Evolutionary conservation across 2,329 filamentous ascomycete genomes (phyloP).

Genomic region (Monosporascus sp.): DNA sequence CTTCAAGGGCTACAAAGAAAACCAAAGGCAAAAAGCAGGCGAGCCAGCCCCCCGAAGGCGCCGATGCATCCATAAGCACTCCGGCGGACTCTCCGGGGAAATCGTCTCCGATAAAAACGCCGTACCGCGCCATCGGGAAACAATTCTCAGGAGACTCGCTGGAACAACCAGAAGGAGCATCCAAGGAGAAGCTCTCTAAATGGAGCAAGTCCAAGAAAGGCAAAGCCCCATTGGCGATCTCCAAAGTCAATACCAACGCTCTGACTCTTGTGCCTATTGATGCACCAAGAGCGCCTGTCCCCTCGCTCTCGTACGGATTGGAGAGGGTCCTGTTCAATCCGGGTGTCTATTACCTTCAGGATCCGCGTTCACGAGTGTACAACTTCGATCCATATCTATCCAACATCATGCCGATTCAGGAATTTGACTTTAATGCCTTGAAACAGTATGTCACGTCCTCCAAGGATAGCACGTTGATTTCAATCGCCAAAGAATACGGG

Average conservation of each 20-base stretch:
- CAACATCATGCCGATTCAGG: conserved; percentile 83
- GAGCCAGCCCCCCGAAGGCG: not conserved
- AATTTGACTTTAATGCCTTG: conserved; percentile 88
- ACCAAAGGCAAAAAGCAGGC: not conserved
- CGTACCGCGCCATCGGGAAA: conserved; percentile 2
- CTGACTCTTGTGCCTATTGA: conserved; percentile 28
- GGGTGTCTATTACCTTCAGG: conserved; percentile 87
- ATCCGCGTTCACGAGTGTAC: conserved; percentile 79
- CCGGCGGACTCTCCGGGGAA: too few species aligned
- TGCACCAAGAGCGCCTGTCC: conserved; percentile 37
- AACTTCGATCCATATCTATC: conserved; percentile 96
- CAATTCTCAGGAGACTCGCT: not conserved
- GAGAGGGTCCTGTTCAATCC: conserved; percentile 94
- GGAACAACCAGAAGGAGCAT: not conserved
- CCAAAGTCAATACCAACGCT: conserved; percentile 18
- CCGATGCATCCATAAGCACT: not conserved
- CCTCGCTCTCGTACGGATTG: conserved; percentile 66
- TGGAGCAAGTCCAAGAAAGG: not conserved
- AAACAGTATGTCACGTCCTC: conserved; percentile 90
- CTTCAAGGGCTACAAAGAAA: not conserved
- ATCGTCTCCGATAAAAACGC: too few species aligned
- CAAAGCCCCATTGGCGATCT: conserved; percentile 9
- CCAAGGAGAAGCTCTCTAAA: not conserved
- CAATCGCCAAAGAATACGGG: conserved; percentile 57
- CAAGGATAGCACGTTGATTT: conserved; percentile 66